Evolutionary conservation across 208 protist genomes (phyloP), one percentile per base, ranked within the genome.

Genomic region (Trypanosoma lewisi): DNA sequence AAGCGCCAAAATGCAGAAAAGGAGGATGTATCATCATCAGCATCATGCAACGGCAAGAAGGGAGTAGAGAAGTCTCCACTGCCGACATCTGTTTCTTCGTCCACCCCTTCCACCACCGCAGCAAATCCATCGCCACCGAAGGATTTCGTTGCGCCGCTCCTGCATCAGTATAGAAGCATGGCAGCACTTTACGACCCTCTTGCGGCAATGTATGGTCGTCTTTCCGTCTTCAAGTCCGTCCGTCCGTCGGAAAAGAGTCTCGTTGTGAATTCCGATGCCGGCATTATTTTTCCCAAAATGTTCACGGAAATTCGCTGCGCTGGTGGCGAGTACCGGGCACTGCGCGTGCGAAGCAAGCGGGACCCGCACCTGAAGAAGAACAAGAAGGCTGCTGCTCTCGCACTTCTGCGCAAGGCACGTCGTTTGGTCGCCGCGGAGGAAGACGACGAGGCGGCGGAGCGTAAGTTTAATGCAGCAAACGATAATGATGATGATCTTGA

Each of bases 221-320:
- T 92, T 36, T 84, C 83, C 55, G 82, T 91, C 75, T 95, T 95
- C 73, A 81, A 89, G 63, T 56, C 74, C 2, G 83, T 91, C 45
- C 80, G 79, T 37, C 88, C 88, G 12, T 84, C 80, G 34, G 79
- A 90, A 70, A 69, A 74, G 36, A 65, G 83, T 62, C 50, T 72
- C 8, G 88, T 89, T 52, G 68, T 79, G 31, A 91, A 89, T 49
- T 68, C 77, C 17, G 36, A 66, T 53, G 75, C 78, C 42, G 87
- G 88, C 48, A 83, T 94, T 55, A 54, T 82, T 61, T 94, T 94
- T 51, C 87, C 87, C 2, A 63, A 66, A 7, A 91, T 86, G 79
- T 94, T 94, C 64, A 80, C 77, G 39, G 83, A 94, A 59, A 76
- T 80, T 2, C 75, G 76, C n/a, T 77, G 74, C 21, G 50, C 68